Percentiles rank a stretch among this genome's conserved stretches.
Conservation (phyloP, 2,329 filamentous ascomycete species). For the Penicillium sp. region DNA sequence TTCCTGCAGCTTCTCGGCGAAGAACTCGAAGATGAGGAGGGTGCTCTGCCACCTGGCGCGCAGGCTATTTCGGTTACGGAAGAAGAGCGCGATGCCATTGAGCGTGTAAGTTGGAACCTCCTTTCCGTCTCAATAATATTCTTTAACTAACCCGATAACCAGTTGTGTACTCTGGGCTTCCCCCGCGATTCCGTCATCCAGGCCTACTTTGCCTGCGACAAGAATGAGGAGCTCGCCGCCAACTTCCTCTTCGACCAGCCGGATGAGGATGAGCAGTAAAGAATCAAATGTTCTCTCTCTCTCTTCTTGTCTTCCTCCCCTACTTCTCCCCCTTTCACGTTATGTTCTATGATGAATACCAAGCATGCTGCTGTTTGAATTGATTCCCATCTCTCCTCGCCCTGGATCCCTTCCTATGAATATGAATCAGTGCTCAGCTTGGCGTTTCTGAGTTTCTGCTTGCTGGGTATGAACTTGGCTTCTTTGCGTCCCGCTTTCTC, state of each 20-base stretch:
- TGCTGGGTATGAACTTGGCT: slow-evolving; percentile 7
- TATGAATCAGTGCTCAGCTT: slow-evolving; percentile 2
- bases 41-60: slow-evolving; percentile 73
- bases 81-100: slow-evolving; percentile 95
- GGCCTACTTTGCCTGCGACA: slow-evolving; percentile 98
- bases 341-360: slow-evolving; percentile 30
- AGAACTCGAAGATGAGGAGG: slow-evolving; percentile 74
- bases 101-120: slow-evolving; percentile 65
- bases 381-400: slow-evolving; percentile 12
- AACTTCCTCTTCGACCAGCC: slow-evolving; percentile 98
- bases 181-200: slow-evolving; percentile 91
- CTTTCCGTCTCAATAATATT: not conserved
- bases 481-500: slow-evolving; percentile 5
- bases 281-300: not conserved
- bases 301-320: not conserved
- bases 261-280: slow-evolving; percentile 64
- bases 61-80: slow-evolving; percentile 89
- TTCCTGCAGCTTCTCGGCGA: slow-evolving; percentile 89
- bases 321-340: slow-evolving; percentile 14
- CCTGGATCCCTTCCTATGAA: not conserved
- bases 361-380: slow-evolving; percentile 24
- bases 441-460: slow-evolving; percentile 5
- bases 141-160: slow-evolving; percentile 18
- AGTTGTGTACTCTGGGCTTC: slow-evolving; percentile 92
- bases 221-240: slow-evolving; percentile 96